phyloP scores from a whole-genome alignment of 192 early-diverging fungal species.

The Pilobolus umbonatus region DNA sequence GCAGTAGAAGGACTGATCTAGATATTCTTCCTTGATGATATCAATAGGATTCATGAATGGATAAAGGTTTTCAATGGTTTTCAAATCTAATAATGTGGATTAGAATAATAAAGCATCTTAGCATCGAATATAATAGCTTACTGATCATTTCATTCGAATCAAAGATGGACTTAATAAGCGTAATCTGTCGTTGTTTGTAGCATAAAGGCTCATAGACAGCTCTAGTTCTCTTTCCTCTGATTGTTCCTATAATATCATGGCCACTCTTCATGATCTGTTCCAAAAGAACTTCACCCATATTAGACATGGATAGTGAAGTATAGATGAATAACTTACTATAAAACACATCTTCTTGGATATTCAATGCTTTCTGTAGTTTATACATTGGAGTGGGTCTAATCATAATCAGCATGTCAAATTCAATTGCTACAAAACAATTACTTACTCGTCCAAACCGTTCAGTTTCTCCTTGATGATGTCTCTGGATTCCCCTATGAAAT shows the following conservation, averaged over 20 bases:
- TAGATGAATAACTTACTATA: background rate
- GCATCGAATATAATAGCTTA: background rate
- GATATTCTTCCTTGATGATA: background rate
- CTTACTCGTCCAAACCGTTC: too few species aligned
- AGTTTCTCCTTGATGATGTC: background rate
- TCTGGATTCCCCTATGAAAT: background rate
- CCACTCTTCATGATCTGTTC: background rate
- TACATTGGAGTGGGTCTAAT: background rate
- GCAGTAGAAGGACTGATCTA: background rate
- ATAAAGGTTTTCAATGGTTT: background rate
- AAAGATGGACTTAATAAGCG: conserved; percentile 13
- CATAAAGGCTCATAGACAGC: conserved; percentile 17
- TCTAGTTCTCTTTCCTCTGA: conserved; percentile 19
- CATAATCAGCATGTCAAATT: too few species aligned
- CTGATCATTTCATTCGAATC: conserved; percentile 15
- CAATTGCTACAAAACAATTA: too few species aligned
- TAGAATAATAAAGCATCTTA: background rate
- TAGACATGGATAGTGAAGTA: too few species aligned
- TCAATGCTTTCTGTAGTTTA: background rate
- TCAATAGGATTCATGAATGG: background rate
- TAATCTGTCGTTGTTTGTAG: conserved; percentile 19
- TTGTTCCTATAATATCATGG: background rate
- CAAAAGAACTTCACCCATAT: conserved; percentile 2
- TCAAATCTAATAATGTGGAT: background rate
- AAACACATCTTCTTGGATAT: background rate